Evolutionary conservation across 176 grass and related monocot species (phyloP).

Genomic region (Cocos nucifera): DNA sequence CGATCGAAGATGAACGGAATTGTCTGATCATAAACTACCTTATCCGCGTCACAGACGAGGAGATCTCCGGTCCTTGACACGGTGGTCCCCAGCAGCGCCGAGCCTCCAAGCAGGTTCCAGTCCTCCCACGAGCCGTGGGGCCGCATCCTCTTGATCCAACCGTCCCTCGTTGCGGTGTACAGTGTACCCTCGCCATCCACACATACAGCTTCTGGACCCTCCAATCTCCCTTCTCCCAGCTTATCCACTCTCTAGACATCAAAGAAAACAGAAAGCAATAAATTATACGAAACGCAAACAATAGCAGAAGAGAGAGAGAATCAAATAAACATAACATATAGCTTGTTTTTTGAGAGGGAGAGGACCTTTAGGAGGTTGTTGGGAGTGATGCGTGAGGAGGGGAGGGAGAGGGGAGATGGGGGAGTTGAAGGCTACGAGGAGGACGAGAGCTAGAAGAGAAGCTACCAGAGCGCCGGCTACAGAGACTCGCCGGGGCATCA

Average conservation of each 20-base stretch:
- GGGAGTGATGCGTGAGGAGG: constrained; percentile 11
- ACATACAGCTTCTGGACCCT: constrained; percentile 56
- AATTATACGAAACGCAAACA: not conserved
- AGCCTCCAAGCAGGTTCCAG: constrained; percentile 52
- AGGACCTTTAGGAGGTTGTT: constrained; percentile 66
- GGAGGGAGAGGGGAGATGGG: constrained; percentile 49
- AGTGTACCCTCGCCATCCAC: constrained; percentile 46
- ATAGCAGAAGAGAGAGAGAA: not conserved
- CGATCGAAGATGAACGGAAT: too few relatives aligned
- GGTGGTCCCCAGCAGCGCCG: constrained; percentile 37
- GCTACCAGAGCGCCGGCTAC: constrained; percentile 26
- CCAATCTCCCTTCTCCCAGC: constrained; percentile 45
- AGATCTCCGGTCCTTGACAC: constrained; percentile 34
- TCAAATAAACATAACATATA: not conserved
- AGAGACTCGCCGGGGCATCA: too few relatives aligned
- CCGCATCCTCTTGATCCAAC: constrained; percentile 64
- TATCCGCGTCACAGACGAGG: constrained; percentile 59
- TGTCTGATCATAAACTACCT: constrained; percentile 19
- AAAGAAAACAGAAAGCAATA: not conserved
- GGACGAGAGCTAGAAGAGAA: constrained; percentile 13
- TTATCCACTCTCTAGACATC: constrained; percentile 48
- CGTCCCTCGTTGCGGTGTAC: constrained; percentile 66
- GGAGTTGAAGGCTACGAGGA: constrained; percentile 40
- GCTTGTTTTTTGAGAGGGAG: not conserved
- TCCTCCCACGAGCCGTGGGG: constrained; percentile 52